phyloP scores from a whole-genome alignment of 768 basidiomycete species.

The Chalciporus pseudorubinellus region DNA sequence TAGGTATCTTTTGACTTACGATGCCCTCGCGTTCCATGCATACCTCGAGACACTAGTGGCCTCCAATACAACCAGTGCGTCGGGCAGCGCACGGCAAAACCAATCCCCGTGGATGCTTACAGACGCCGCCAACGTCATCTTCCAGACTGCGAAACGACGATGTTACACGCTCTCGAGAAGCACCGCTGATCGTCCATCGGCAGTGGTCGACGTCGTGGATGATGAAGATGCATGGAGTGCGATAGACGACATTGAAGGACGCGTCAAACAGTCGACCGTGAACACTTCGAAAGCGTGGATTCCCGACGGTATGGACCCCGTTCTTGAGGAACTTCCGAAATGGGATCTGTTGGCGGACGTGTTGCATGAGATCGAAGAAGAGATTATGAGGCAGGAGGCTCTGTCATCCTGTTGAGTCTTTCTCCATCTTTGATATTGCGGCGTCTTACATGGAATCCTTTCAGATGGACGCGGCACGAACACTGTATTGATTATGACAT shows the following conservation, averaged over 20 bases:
- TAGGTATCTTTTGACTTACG: constrained; percentile 81
- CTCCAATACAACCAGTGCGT: constrained; percentile 48
- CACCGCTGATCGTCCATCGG: constrained; percentile 19
- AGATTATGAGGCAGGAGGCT: constrained; percentile 64
- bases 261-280: neutral
- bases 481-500: constrained; percentile 84
- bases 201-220: constrained; percentile 44
- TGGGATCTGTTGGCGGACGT: constrained; percentile 87
- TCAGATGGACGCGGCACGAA: constrained; percentile 56
- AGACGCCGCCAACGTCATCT: constrained; percentile 85
- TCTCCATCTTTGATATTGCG: neutral
- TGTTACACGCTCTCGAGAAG: constrained; percentile 60
- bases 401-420: constrained; percentile 21
- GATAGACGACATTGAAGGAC: constrained; percentile 52
- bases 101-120: constrained; percentile 90
- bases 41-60: constrained; percentile 87
- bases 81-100: constrained; percentile 59
- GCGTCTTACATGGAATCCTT: neutral
- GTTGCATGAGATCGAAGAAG: constrained; percentile 86
- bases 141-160: constrained; percentile 74
- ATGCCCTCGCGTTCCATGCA: constrained; percentile 84
- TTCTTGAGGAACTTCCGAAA: constrained; percentile 93
- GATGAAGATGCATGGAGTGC: constrained; percentile 78
- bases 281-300: constrained; percentile 47
- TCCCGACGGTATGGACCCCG: constrained; percentile 75